Evolutionary conservation across 2,329 filamentous ascomycete genomes (phyloP), one percentile per base, ranked within the genome.

Genomic region (Alternaria sp.): DNA sequence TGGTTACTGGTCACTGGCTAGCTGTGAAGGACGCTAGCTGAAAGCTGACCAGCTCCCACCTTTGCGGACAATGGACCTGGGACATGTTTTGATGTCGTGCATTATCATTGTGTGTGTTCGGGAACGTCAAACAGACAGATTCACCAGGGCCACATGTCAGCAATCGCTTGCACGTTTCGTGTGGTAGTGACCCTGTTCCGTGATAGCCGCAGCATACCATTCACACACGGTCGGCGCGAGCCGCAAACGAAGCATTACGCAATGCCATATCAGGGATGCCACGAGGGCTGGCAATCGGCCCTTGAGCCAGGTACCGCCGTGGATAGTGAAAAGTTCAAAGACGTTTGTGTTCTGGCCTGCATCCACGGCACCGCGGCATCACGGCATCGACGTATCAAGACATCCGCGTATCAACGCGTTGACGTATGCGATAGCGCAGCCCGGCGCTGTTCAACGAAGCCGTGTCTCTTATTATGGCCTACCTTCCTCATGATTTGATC

Each of bases 61-160:
- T 32, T 19, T 17, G 46, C 52, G 46, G 46, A 47, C 7, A 26
- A 21, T 19, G 52, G 15, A 36, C 32, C 32, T 36, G 32, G 32
- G 28, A 46, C 54, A 45, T 50, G 21, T 21, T 30, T 17, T 45
- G 17, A 61, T 61, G 59, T 61, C 59, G 59, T 61, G 59, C 59
- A 61, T 61, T 44, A 28, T 61, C 46, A 61, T 13, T 13, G 32
- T 32, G 19, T 51, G 17, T 21, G 28, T 30, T 36, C 28, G 49
- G 17, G 28, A 46, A 54, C 44, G 30, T 17, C 17, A 46, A 54
- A 26, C 51, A 43, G 51, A 32, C 13, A 23, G 49, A 52, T 30
- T 52, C 23, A 32, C 32, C 12, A 40, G 19, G 49, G 49, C 28
- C 28, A 40, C 49, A 40, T 55, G 57, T 56, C 57, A 49, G 57